Evolutionary conservation across 805 yeast species (phyloP), one percentile per base, ranked within the genome.

Genomic region (Nakazawaea siamensis): DNA sequence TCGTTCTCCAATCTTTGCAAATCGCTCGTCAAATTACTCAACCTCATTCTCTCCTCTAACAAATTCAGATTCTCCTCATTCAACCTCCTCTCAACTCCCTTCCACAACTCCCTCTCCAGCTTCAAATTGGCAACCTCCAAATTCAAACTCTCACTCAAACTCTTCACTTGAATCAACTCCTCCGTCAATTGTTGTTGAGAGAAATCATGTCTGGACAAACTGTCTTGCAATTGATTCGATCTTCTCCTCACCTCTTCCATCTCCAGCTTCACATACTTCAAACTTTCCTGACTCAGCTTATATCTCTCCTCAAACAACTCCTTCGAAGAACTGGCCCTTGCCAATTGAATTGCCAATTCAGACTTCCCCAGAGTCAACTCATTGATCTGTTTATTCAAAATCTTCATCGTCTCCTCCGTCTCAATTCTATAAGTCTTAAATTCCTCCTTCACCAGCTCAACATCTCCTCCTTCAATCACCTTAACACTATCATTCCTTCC

Each of bases 1-100:
- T 83, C 88, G 34, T 64, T 64, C 37, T 75, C 73, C 26, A 74
- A 49, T 2, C 74, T 48, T 52, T 83, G 90, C 29, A 84, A 56
- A 45, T 70, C 79, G 6, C 69, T 52, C 8, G 82, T 66, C 39
- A 77, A 60, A 3, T 71, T 66, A 44, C 69, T 76, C 27, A 84
- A 57, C 34, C 73, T 66, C 5, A 67, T 54, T 45, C 73, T 76
- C 48, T 86, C 95, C 3, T 66, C 65, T 29, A 65, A 57, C 37
- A 82, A 55, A 19, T 62, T 67, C 6, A 58, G 55, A 27, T 76
- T 64, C 41, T 81, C 85, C 11, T 58, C 57, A 21, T 66, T 58
- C 20, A 82, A 52, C 9, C 80, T 59, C 13, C 57, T 52, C 43
- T 76, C 78, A 11, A 68, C 47, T 0, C 71, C 48, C 26, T 60